Evolutionary conservation across 768 basidiomycete genomes (phyloP), one percentile per base, ranked within the genome.

Genomic region (Chiua virens): DNA sequence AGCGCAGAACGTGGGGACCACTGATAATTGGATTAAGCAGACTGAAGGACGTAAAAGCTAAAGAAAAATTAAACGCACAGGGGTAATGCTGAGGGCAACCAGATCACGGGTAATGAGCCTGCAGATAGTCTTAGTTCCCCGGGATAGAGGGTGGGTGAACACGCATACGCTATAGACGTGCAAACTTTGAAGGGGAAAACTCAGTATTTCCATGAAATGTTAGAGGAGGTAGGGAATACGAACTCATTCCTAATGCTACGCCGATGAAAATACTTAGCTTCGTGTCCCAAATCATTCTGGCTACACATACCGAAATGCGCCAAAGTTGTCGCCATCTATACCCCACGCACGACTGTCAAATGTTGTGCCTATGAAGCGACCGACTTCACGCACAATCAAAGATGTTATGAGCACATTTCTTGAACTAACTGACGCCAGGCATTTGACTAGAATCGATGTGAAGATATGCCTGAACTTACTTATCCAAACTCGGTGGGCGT

Each of bases 1-100:
- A 43, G 25, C 3, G 59, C 92, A 0, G 57, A 55, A 23, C 56
- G 46, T 23, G 50, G 56, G 3, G 56, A 58, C 56, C 56, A 57
- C 56, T 57, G 34, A 22, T n/a, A 11, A 17, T 13, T 13, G 30
- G 23, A 14, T 11, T 34, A 34, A 34, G 14, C 37, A 11, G 3
- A 45, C 46, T 8, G n/a, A 8, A 23, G 3, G 3, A 30, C 22
- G 1, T 5, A 22, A n/a, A 8, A 20, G 5, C 1, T 30, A 13
- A 13, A 30, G 13, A 30, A 18, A 39, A 32, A 7, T 15, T 8
- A 13, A 17, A 21, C 45, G 14, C 11, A 47, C 56, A 1, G 45
- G 49, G 6, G 38, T 38, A 8, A 30, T 5, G 13, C 2, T 6
- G 5, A 57, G 38, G 39, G 11, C 3, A 9, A 0, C 14, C 1